Evolutionary conservation across 2,329 filamentous ascomycete species (phyloP), one percentile per base, ranked within the genome.

Genomic region (Cryphonectria japonica): DNA sequence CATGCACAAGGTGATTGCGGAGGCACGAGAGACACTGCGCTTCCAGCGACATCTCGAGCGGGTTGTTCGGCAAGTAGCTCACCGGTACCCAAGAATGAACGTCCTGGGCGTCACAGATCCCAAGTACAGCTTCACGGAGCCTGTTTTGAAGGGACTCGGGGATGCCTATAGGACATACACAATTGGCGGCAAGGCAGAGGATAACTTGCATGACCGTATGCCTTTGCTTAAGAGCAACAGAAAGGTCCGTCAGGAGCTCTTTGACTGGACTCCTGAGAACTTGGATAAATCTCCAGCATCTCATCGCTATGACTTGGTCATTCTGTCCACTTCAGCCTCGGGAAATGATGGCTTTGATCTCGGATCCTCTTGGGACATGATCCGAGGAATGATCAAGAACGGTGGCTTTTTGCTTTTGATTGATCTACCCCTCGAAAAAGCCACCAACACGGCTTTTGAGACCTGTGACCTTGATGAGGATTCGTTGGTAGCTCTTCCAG

Each of bases 1-100:
- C 68, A 68, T 77, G 1, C 72, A 72, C 0, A 71, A 74, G 0
- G 68, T 81, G 1, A 71, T 80, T 1, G 74, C 78, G 3, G 78
- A 82, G 54, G 79, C 79, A 1, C 77, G 77, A 9, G 74, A 78
- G 6, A 70, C 80, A 2, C 66, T 75, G 5, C 69, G 68, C 0
- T 81, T 83, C 72, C 78, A 80, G 50, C 68, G 70, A 1, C 80
- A 83, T 34, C 39, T 83, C 5, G 73, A 77, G 7, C 76, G 78
- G 1, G 75, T 83, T 14, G 73, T 79, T 11, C 73, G 75, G 63
- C 83, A 84, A 73, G 79, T 84, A 9, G 71, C 76, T 0, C 82
- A 84, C 75, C 78, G 78, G 14, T 81, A 82, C 59, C 78, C 82
- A 0, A 75, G 75, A 3, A 82, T 84, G 81, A 76, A 79, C 11